Conservation (phyloP, 805 yeast species). For the Zygosaccharomyces gambellarensis region DNA sequence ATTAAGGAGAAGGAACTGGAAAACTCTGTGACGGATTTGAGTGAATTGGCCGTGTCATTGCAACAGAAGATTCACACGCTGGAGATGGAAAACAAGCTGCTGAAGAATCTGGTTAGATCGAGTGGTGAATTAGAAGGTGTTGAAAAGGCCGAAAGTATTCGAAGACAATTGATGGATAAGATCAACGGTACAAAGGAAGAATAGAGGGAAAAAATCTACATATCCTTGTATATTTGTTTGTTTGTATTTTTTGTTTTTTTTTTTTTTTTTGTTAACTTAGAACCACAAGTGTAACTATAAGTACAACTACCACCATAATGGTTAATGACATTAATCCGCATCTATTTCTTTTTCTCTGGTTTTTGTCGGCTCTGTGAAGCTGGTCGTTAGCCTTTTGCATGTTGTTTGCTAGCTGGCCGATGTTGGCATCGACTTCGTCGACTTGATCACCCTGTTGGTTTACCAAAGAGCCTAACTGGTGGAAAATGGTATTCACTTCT, state of each 20-base stretch:
- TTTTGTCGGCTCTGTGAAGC: conserved; percentile 65
- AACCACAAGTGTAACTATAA: conserved; percentile 55
- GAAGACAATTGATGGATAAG: conserved; percentile 30
- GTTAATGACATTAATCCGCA: conserved; percentile 68
- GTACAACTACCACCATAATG: conserved; percentile 51
- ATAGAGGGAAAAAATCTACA: neutral
- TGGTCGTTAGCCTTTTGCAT: conserved; percentile 69
- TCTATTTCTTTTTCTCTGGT: conserved; percentile 62
- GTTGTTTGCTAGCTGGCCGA: conserved; percentile 56
- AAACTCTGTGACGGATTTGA: conserved; percentile 63
- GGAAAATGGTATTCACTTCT: conserved; percentile 81
- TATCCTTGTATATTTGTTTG: neutral
- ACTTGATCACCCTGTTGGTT: conserved; percentile 80
- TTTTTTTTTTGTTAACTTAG: conserved; percentile 11
- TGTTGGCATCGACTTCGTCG: conserved; percentile 78
- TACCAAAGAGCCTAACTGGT: conserved; percentile 72
- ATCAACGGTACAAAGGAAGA: conserved; percentile 6
- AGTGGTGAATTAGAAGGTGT: conserved; percentile 55
- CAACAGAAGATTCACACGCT: conserved; percentile 75
- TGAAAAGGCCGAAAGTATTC: conserved; percentile 49
- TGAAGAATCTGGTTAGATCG: conserved; percentile 78
- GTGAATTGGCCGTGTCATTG: conserved; percentile 57
- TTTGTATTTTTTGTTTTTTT: too few species aligned
- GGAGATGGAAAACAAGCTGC: conserved; percentile 88
- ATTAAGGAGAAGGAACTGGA: conserved; percentile 89